These are phyloP conservation scores for Calonectria pseudoturangicola DNA, from an alignment of 2,329 filamentous ascomycete genomes.

Conservation along the genomic window DNA sequence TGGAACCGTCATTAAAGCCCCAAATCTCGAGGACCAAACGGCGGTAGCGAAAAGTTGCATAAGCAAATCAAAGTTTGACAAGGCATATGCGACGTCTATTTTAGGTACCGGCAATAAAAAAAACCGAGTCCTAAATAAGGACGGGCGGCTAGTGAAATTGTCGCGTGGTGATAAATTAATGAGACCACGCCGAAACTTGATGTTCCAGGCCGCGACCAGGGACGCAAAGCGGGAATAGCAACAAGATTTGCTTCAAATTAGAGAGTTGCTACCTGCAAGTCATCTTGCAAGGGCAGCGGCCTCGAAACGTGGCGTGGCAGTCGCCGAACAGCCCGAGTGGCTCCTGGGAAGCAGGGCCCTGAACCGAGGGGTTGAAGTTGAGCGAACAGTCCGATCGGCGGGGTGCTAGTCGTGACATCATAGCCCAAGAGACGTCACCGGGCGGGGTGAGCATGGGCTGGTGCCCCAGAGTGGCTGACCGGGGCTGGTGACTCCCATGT, in stretches of 20 bases:
- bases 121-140: background rate
- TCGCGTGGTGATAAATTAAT: background rate
- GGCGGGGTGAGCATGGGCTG: slow-evolving; percentile 22
- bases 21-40: background rate
- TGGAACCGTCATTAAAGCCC: background rate
- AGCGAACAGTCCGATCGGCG: slow-evolving; percentile 15
- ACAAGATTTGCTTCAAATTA: background rate
- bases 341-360: slow-evolving; percentile 8
- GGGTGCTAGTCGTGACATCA: slow-evolving; percentile 35
- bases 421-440: slow-evolving; percentile 27
- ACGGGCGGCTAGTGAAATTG: background rate
- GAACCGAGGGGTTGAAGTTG: slow-evolving; percentile 18
- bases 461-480: slow-evolving; percentile 34
- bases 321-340: slow-evolving; percentile 21
- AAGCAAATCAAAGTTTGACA: background rate
- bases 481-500: slow-evolving; percentile 38
- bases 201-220: background rate
- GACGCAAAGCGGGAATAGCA: background rate
- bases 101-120: background rate
- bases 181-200: background rate
- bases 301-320: slow-evolving; percentile 14
- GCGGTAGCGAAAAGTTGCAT: background rate
- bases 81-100: background rate
- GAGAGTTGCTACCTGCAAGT: slow-evolving; percentile 5
- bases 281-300: background rate